phyloP scores from a whole-genome alignment of 257 asterid genomes.

The Petrea volubilis region DNA sequence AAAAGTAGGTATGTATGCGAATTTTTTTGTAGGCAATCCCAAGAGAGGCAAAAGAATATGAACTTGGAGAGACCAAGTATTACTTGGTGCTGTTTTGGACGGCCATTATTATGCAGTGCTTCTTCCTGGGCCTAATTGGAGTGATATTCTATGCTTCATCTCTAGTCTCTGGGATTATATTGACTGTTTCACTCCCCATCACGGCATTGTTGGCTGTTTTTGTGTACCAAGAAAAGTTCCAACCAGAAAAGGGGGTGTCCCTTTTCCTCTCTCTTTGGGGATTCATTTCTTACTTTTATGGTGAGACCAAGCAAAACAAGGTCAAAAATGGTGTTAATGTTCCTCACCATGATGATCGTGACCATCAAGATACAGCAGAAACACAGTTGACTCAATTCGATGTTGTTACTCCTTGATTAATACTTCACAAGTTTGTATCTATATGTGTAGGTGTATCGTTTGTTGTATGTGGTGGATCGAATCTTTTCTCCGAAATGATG shows the following conservation, averaged over 20 bases:
- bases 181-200: neutral
- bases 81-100: neutral
- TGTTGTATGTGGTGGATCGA: too few species aligned
- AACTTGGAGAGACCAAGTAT: constrained; percentile 1
- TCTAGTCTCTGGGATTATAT: constrained; percentile 1
- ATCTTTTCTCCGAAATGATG: too few species aligned
- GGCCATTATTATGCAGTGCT: constrained; percentile 10
- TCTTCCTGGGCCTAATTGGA: constrained; percentile 14
- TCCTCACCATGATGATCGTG: too few species aligned
- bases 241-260: constrained; percentile 13
- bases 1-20: too few species aligned
- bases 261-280: constrained; percentile 21
- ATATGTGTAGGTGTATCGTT: too few species aligned
- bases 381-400: neutral
- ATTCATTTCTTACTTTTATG: constrained; percentile 9
- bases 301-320: neutral
- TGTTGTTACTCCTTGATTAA: neutral
- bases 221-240: constrained; percentile 16
- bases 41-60: constrained; percentile 8
- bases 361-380: neutral
- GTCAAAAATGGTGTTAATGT: neutral
- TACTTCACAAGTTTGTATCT: too few species aligned
- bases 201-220: constrained; percentile 8
- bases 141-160: constrained; percentile 19
- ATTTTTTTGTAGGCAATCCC: neutral